Conservation (phyloP, 345 rosid genomes). For the Melaleuca quinquenervia region DNA sequence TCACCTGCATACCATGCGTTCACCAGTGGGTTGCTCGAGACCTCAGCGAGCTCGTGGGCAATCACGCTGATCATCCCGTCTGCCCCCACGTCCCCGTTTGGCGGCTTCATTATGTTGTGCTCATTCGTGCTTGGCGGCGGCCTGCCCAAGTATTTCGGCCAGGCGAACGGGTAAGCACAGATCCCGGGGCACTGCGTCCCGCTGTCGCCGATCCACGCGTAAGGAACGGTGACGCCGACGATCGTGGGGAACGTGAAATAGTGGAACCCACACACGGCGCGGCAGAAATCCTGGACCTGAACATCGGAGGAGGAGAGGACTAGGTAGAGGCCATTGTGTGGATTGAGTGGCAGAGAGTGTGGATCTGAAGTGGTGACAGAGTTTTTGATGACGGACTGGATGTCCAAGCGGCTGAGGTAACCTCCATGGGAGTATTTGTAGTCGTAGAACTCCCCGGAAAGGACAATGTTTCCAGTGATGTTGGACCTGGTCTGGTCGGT, state of each 20-base stretch:
- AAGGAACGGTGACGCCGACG: constrained; percentile 43
- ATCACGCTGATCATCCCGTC: constrained; percentile 63
- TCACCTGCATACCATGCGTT: constrained; percentile 64
- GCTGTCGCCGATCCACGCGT: constrained; percentile 56
- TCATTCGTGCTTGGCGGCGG: constrained; percentile 18
- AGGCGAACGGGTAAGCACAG: constrained; percentile 57
- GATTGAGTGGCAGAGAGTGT: constrained; percentile 30
- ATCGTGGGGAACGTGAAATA: constrained; percentile 49
- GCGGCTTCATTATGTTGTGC: constrained; percentile 25
- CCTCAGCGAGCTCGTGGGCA: constrained; percentile 59
- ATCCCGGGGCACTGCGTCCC: constrained; percentile 47
- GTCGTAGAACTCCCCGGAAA: constrained; percentile 40
- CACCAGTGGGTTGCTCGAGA: constrained; percentile 42
- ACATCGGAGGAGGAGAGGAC: constrained; percentile 45
- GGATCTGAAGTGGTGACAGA: constrained; percentile 18
- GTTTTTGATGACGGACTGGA: constrained; percentile 40
- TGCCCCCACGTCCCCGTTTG: constrained; percentile 44
- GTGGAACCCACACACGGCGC: constrained; percentile 59
- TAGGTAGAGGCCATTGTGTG: constrained; percentile 37
- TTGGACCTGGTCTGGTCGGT: constrained; percentile 59
- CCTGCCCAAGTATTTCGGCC: constrained; percentile 28
- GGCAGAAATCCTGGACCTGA: constrained; percentile 54
- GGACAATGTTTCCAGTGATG: constrained; percentile 21
- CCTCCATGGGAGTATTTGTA: constrained; percentile 36
- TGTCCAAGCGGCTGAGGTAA: constrained; percentile 30